Conservation (phyloP, 192 early-diverging fungal species). For the Gamsiella multidivaricata region DNA sequence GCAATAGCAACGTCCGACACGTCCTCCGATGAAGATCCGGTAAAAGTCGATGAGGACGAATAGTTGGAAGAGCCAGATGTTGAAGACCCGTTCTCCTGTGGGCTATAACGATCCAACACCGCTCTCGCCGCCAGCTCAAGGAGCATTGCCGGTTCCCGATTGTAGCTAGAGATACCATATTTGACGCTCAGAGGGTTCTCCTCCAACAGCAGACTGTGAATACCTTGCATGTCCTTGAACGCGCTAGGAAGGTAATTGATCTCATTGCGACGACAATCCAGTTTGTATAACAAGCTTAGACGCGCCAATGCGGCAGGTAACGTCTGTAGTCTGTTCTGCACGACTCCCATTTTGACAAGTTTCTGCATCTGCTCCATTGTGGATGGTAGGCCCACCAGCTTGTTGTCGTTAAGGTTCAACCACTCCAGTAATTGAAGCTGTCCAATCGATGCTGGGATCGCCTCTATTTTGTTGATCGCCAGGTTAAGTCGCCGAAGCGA, state of each 20-base stretch:
- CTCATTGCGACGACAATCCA: conserved; percentile 58
- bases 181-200: conserved; percentile 43
- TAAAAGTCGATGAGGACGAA: not conserved
- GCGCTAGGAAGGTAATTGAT: conserved; percentile 53
- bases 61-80: not conserved
- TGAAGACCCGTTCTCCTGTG: conserved; percentile 7
- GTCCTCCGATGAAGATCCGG: not conserved
- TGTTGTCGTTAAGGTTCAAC: conserved; percentile 64
- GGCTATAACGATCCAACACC: conserved; percentile 29
- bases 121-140: conserved; percentile 38
- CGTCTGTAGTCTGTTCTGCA: conserved; percentile 54
- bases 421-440: conserved; percentile 51
- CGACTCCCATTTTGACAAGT: conserved; percentile 60
- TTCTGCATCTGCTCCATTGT: conserved; percentile 51
- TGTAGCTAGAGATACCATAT: conserved; percentile 30
- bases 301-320: conserved; percentile 48
- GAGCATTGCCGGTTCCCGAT: conserved; percentile 21
- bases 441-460: conserved; percentile 52
- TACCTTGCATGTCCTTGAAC: conserved; percentile 50
- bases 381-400: conserved; percentile 38
- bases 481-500: conserved; percentile 55
- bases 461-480: conserved; percentile 57
- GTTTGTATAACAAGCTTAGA: conserved; percentile 49
- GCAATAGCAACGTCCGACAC: not conserved
- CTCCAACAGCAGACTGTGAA: conserved; percentile 46